phyloP scores from a whole-genome alignment of 2,329 filamentous ascomycete genomes.

The Blumeria graminis region DNA sequence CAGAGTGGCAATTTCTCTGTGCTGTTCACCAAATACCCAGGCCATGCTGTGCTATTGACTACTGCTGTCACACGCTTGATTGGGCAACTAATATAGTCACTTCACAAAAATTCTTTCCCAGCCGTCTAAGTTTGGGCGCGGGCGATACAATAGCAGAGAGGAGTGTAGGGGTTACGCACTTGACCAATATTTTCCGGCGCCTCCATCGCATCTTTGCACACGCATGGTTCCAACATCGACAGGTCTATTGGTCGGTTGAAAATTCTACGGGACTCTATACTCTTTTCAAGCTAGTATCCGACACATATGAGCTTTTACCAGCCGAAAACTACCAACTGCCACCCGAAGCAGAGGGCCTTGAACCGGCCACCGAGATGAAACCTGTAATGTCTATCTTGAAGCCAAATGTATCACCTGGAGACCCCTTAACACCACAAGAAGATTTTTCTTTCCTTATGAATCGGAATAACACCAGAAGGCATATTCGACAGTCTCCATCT shows the following conservation, averaged over 20 bases:
- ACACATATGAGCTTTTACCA: slow-evolving; percentile 69
- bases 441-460: slow-evolving; percentile 31
- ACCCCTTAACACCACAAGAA: slow-evolving; percentile 20
- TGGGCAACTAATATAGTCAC: slow-evolving; percentile 92
- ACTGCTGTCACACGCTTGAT: slow-evolving; percentile 95
- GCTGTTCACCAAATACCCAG: slow-evolving; percentile 94
- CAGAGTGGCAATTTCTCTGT: slow-evolving; percentile 97
- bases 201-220: slow-evolving; percentile 95
- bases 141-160: slow-evolving; percentile 28
- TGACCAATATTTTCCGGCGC: slow-evolving; percentile 84
- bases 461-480: slow-evolving; percentile 46
- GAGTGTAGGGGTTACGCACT: slow-evolving; percentile 47
- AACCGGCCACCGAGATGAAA: slow-evolving; percentile 25
- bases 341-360: slow-evolving; percentile 70
- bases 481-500: slow-evolving; percentile 58
- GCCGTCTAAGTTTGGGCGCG: slow-evolving; percentile 25
- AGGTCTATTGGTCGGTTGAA: slow-evolving; percentile 88
- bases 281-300: slow-evolving; percentile 92
- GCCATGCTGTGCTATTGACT: slow-evolving; percentile 93
- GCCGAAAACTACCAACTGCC: slow-evolving; percentile 93
- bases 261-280: slow-evolving; percentile 77
- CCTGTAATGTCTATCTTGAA: slow-evolving; percentile 16
- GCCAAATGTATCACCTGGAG: slow-evolving; percentile 13
- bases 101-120: slow-evolving; percentile 86
- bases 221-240: slow-evolving; percentile 92